These are phyloP conservation scores for Xylaria hypoxylon DNA, from an alignment of 2,329 filamentous ascomycete species.

Conservation along the genomic window DNA sequence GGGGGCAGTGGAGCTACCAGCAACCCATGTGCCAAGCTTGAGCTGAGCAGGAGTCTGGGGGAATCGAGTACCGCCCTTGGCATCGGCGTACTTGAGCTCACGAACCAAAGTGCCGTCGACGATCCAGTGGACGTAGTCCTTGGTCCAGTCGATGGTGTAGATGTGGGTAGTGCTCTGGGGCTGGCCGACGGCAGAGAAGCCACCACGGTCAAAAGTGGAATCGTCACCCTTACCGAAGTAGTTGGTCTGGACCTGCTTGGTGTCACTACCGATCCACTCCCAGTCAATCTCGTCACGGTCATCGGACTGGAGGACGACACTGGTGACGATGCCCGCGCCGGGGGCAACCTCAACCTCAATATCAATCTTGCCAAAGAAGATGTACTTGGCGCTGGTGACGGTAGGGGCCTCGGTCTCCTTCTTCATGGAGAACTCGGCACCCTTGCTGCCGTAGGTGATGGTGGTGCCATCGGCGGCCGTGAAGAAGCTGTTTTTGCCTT, in stretches of 20 bases:
- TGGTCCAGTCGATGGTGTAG: slow-evolving; percentile 76
- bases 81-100: slow-evolving; percentile 69
- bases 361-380: slow-evolving; percentile 95
- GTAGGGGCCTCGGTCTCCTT: slow-evolving; percentile 75
- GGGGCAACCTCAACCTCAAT: slow-evolving; percentile 81
- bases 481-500: slow-evolving; percentile 72
- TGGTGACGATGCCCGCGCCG: slow-evolving; percentile 89
- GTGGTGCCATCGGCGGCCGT: slow-evolving; percentile 59
- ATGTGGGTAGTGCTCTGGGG: slow-evolving; percentile 70
- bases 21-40: slow-evolving; percentile 76
- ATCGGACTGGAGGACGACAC: slow-evolving; percentile 89
- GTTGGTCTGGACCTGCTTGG: slow-evolving; percentile 83
- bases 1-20: slow-evolving; percentile 67
- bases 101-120: slow-evolving; percentile 72
- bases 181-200: slow-evolving; percentile 67
- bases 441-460: slow-evolving; percentile 60
- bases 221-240: slow-evolving; percentile 82
- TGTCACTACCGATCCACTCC: slow-evolving; percentile 89
- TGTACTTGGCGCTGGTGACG: slow-evolving; percentile 84
- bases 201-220: slow-evolving; percentile 75
- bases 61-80: slow-evolving; percentile 68
- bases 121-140: slow-evolving; percentile 71
- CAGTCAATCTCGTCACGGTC: slow-evolving; percentile 95
- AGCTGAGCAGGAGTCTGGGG: slow-evolving; percentile 81
- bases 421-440: slow-evolving; percentile 74